A percentile compares a stretch with the other conserved stretches of the same genome.
Conservation (phyloP, 2,329 filamentous ascomycete genomes). For the Ceratocystiopsis minuta region DNA sequence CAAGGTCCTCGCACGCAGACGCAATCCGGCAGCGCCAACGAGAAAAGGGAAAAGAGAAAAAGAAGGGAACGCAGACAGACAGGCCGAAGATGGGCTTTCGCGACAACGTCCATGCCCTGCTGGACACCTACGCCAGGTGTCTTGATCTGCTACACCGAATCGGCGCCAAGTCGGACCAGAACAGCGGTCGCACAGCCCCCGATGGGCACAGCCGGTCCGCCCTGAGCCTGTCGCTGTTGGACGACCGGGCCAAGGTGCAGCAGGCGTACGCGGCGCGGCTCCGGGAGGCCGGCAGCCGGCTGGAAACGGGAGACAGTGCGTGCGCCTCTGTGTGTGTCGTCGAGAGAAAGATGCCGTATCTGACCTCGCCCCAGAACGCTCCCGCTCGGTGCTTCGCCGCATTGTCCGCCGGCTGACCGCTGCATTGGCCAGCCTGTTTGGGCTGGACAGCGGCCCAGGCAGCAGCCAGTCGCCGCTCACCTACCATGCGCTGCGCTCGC, state of each 20-base stretch:
- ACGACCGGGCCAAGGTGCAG: conserved; percentile 23
- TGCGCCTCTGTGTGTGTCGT: neutral
- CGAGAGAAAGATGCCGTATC: too few species aligned
- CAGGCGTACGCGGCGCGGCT: conserved; percentile 24
- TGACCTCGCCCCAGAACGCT: conserved; percentile 14
- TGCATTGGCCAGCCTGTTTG: conserved; percentile 22
- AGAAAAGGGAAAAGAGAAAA: neutral
- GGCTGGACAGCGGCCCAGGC: conserved; percentile 15
- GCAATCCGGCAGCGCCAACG: too few species aligned
- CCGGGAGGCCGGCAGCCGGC: conserved; percentile 21
- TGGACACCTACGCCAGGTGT: conserved; percentile 30
- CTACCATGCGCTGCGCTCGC: conserved; percentile 26
- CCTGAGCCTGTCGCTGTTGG: conserved; percentile 18
- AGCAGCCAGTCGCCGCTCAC: conserved; percentile 18
- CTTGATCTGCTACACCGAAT: conserved; percentile 18
- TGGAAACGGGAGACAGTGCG: conserved; percentile 32
- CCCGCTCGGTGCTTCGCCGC: conserved; percentile 21
- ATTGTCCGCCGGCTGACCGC: conserved; percentile 25
- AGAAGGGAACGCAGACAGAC: neutral
- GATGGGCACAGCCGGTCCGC: neutral
- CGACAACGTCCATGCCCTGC: conserved; percentile 23
- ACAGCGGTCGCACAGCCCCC: neutral
- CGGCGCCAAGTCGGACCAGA: neutral
- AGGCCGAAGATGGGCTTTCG: conserved; percentile 20
- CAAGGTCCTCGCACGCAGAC: too few species aligned